Evolutionary conservation across 2,329 filamentous ascomycete species (phyloP).

Genomic region (Orbilia blumenaviensis): DNA sequence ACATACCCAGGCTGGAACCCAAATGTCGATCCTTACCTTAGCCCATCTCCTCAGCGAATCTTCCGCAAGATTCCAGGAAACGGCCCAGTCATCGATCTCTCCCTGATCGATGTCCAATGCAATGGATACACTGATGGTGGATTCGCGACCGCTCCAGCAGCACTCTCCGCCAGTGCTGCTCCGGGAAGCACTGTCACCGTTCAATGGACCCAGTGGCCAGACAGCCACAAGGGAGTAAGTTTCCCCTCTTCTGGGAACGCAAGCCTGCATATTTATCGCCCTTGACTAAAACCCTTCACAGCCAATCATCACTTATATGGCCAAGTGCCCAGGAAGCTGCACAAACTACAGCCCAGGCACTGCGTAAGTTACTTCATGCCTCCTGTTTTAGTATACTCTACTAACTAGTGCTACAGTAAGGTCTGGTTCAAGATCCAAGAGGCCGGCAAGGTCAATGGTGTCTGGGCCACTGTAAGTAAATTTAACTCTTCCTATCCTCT

Average conservation of each 20-base stretch:
- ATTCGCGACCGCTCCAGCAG: constrained; percentile 62
- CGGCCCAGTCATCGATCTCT: constrained; percentile 68
- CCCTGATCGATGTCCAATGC: constrained; percentile 68
- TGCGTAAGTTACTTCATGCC: constrained; percentile 57
- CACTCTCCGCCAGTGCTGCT: constrained; percentile 66
- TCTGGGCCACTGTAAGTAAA: constrained; percentile 36
- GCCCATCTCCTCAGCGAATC: constrained; percentile 64
- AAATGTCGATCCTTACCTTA: constrained; percentile 63
- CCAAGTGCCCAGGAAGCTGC: constrained; percentile 68
- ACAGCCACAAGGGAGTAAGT: constrained; percentile 59
- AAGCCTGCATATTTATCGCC: background rate
- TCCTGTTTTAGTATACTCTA: too few species aligned
- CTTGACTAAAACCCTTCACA: constrained; percentile 61
- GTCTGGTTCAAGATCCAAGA: constrained; percentile 53
- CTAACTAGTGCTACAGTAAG: constrained; percentile 18
- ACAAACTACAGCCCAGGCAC: constrained; percentile 65
- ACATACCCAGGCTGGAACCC: constrained; percentile 62
- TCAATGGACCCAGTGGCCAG: constrained; percentile 67
- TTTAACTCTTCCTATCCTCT: background rate
- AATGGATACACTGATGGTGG: constrained; percentile 61
- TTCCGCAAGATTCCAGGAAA: constrained; percentile 70
- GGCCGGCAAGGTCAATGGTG: constrained; percentile 39
- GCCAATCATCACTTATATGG: constrained; percentile 70
- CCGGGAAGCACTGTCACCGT: constrained; percentile 68
- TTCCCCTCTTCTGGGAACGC: background rate